A percentile compares a stretch with the other conserved stretches of the same genome.
Evolutionary conservation across 208 protist species (phyloP).

Genomic region (Strigomonas culicis): DNA sequence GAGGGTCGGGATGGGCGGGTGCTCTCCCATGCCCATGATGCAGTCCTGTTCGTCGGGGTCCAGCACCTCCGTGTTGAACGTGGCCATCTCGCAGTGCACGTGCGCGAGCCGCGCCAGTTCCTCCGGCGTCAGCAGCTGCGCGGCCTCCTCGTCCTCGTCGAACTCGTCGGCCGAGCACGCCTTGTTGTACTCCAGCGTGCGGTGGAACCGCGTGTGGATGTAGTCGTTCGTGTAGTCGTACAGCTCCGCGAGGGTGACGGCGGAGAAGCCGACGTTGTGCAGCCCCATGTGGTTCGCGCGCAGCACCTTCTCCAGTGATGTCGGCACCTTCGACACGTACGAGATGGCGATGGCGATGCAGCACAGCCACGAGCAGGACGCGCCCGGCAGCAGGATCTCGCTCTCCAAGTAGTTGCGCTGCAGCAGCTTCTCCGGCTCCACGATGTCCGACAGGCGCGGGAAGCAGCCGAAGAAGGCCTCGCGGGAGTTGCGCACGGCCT

Average conservation of each 20-base stretch:
- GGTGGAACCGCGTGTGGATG: conserved; percentile 62
- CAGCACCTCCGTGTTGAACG: conserved; percentile 70
- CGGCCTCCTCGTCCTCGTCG: conserved; percentile 50
- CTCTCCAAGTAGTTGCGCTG: conserved; percentile 33
- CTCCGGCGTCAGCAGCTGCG: conserved; percentile 25
- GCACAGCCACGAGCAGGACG: conserved; percentile 78
- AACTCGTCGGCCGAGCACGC: conserved; percentile 34
- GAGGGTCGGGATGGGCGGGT: conserved; percentile 59
- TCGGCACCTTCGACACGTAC: conserved; percentile 64
- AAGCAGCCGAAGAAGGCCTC: conserved; percentile 58
- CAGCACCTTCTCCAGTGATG: conserved; percentile 78
- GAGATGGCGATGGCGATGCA: conserved; percentile 75
- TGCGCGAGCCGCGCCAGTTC: conserved; percentile 32
- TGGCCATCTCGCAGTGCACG: conserved; percentile 83
- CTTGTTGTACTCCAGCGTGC: conserved; percentile 18
- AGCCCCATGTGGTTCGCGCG: conserved; percentile 72
- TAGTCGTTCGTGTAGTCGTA: conserved; percentile 83
- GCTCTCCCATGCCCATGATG: conserved; percentile 60
- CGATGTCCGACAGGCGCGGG: conserved; percentile 33
- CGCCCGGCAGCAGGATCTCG: conserved; percentile 36
- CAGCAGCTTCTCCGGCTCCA: conserved; percentile 20
- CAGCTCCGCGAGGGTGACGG: conserved; percentile 79
- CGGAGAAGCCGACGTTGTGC: conserved; percentile 75
- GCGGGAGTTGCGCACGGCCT: conserved; percentile 31
- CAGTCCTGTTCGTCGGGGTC: conserved; percentile 45